Percentiles rank a stretch among this genome's conserved stretches.
These are phyloP conservation scores for Dactylonectria estremocensis DNA, from an alignment of 2,329 filamentous ascomycete species.

Conservation along the genomic window DNA sequence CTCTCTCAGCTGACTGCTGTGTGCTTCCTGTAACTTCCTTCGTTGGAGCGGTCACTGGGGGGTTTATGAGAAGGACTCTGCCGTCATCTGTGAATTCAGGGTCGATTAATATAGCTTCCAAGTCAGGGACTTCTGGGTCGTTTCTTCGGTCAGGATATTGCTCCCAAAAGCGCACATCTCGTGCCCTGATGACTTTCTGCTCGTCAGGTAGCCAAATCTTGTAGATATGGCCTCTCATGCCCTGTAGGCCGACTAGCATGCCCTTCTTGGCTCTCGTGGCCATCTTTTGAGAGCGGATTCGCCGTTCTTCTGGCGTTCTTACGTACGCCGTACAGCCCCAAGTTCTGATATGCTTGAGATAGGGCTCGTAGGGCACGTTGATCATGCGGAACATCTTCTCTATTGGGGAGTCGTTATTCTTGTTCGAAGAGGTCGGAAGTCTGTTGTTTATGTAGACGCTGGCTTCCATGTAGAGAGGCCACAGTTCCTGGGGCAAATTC, in stretches of 20 bases:
- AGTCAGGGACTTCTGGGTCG: not conserved
- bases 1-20: too few relatives aligned
- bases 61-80: too few relatives aligned
- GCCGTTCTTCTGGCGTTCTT: not conserved
- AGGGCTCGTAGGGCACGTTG: too few relatives aligned
- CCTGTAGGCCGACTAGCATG: not conserved
- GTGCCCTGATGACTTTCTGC: not conserved
- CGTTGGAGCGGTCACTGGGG: too few relatives aligned
- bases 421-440: not conserved
- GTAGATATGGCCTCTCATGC: not conserved
- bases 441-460: not conserved
- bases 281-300: not conserved
- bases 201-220: not conserved
- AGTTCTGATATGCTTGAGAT: not conserved
- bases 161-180: not conserved
- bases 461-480: too few relatives aligned
- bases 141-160: not conserved
- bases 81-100: too few relatives aligned
- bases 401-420: not conserved
- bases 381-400: not conserved
- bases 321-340: constrained; percentile 2
- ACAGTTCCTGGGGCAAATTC: not conserved
- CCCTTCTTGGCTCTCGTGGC: not conserved
- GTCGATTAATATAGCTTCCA: too few relatives aligned
- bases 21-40: too few relatives aligned